Evolutionary conservation across 345 rosid species (phyloP), one percentile per base, ranked within the genome.

Genomic region (Gossypium raimondii): DNA sequence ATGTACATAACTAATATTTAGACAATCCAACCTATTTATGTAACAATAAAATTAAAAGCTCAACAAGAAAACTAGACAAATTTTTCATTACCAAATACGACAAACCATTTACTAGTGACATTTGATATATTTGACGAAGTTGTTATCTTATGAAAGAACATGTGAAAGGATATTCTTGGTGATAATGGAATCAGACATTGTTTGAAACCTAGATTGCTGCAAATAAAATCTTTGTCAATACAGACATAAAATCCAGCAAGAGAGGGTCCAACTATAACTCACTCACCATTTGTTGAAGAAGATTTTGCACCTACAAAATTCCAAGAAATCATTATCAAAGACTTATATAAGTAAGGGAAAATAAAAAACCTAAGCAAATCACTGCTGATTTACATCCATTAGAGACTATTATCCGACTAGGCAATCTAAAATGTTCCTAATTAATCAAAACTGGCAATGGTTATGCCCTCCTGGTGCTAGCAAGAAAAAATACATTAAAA

Each of bases 161-260:
- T 64, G 61, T 34, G 63, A 59, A 87, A 86, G 92, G 92, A 89
- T 87, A 88, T 91, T 87, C 85, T 90, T 88, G 14, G 86, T 76
- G 51, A 90, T 84, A 60, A 90, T 89, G 84, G 91, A 84, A 61
- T 86, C 93, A 6, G 96, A 87, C 96, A 90, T 90, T 17, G 93
- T 86, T 73, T 90, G 96, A 72, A 90, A 90, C 86, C 93, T 86
- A 48, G 83, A 74, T 83, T 90, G 96, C 96, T 89, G 89, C 81
- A 60, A 78, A 78, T n/a, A 74, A 60, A 73, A 52, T 59, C 8
- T 18, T 14, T 43, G 61, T 78, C 56, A 81, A 48, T 45, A 79
- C 41, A 66, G 45, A 44, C 27, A 25, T 43, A 69, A 0, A 71
- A 48, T 62, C 27, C 17, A 61, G 53, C 12, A 73, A 34, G 11